Base-by-base conservation (phyloP, 257 asterid genomes). In the Solanum arcanum region DNA sequence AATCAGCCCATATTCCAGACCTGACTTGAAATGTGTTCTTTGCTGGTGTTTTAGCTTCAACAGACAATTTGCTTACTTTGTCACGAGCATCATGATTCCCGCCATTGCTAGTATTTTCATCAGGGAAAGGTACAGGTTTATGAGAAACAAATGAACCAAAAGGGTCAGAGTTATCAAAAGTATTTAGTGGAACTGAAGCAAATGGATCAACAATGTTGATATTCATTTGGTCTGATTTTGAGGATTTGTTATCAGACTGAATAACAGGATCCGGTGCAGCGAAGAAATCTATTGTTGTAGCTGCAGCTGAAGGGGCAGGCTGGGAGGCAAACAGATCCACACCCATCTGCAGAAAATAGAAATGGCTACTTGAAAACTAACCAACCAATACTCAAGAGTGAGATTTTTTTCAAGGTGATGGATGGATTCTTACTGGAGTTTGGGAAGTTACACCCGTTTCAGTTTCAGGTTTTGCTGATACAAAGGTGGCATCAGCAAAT, bases 1-100 rank as follows among this genome's bases (percentile, higher is more conserved):
- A 96, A 95, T 96, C 99, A 73, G 99, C 97, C 99, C 99, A 96
- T 87, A 96, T 94, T 91, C 98, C 99, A 39, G 98, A 95, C 90
- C 94, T 96, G 85, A 96, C 97, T 92, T 96, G 98, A 93, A 95
- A 96, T n/a, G 91, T 75, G 84, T 90, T 90, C 90, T 93, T 93
- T 47, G 90, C 68, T 83, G 84, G 87, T 84, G 85, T 87, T 77
- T 87, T 89, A 44, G 70, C 84, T 37, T 88, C 91, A 75, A 87
- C 80, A 59, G 73, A 35, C 35, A 42, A 73, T 47, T 56, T 73
- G 73, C 86, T 92, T 47, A 75, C 23, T 87, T 80, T 92, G 39
- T 89, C 93, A 81, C 86, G 76, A 86, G 83, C 85, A 66, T 89
- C 91, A 33, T 88, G 85, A 84, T 85, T 88, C 86, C 89, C 90